A percentile compares a stretch with the other conserved stretches of the same genome.
These are phyloP conservation scores for Scheffersomyces insectosa DNA, from an alignment of 1,139 yeast species.

Conservation along the genomic window DNA sequence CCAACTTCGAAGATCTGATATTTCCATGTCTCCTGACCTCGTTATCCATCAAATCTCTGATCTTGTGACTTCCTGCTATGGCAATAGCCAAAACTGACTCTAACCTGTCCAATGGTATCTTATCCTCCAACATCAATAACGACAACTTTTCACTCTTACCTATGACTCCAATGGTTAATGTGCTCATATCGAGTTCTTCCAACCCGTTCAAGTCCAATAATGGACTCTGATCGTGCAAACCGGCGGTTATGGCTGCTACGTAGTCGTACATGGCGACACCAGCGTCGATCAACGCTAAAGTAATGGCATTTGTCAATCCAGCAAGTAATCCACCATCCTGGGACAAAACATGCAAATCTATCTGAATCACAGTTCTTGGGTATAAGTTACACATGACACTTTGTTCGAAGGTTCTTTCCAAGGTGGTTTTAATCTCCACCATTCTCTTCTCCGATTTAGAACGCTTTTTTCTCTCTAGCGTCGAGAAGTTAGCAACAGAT, in stretches of 20 bases:
- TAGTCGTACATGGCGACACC: constrained; percentile 95
- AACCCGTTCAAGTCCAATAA: constrained; percentile 77
- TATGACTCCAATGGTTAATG: constrained; percentile 78
- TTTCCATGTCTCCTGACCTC: constrained; percentile 76
- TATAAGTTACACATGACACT: constrained; percentile 73
- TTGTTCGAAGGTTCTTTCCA: constrained; percentile 80
- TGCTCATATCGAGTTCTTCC: constrained; percentile 83
- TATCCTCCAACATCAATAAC: constrained; percentile 75
- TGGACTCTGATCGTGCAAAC: constrained; percentile 73
- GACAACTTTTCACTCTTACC: constrained; percentile 82
- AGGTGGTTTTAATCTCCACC: constrained; percentile 70
- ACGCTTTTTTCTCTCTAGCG: constrained; percentile 72
- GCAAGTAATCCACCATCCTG: constrained; percentile 91
- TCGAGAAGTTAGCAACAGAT: constrained; percentile 78
- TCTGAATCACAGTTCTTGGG: constrained; percentile 78
- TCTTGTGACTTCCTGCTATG: constrained; percentile 82
- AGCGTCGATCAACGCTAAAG: constrained; percentile 89
- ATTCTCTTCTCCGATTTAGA: constrained; percentile 66
- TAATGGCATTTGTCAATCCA: constrained; percentile 81
- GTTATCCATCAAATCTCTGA: constrained; percentile 82
- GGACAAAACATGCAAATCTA: constrained; percentile 74
- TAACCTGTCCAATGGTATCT: constrained; percentile 78
- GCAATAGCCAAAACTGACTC: constrained; percentile 82
- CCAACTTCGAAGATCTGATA: constrained; percentile 33
- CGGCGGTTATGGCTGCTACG: constrained; percentile 78